Evolutionary conservation across 768 basidiomycete species (phyloP).

Genomic region (Boletus sp.): DNA sequence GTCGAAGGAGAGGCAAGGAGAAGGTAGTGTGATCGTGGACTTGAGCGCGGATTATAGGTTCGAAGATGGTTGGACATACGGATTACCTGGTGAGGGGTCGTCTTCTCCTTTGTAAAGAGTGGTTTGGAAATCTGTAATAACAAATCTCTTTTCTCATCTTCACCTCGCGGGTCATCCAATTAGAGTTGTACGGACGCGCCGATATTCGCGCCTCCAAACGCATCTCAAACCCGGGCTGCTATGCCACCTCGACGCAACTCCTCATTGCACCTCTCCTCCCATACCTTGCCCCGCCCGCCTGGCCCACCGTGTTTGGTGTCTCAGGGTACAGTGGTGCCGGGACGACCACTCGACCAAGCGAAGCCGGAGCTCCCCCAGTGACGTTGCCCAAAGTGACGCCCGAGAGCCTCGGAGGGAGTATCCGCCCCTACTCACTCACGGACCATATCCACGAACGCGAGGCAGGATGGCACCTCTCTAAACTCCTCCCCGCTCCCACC

Average conservation of each 20-base stretch:
- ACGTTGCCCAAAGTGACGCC: conserved; percentile 81
- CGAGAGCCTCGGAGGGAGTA: conserved; percentile 67
- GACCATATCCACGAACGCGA: conserved; percentile 99
- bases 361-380: conserved; percentile 60
- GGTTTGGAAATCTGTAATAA: conserved; percentile 34
- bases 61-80: conserved; percentile 94
- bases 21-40: conserved; percentile 78
- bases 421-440: conserved; percentile 86
- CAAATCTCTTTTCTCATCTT: conserved; percentile 33
- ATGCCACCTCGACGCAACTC: conserved; percentile 89
- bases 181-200: conserved; percentile 85
- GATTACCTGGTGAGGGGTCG: conserved; percentile 90
- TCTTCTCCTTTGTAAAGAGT: conserved; percentile 30
- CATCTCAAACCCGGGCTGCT: conserved; percentile 98
- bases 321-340: conserved; percentile 97
- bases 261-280: conserved; percentile 86
- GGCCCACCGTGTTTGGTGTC: conserved; percentile 86
- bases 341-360: conserved; percentile 65
- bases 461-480: conserved; percentile 78
- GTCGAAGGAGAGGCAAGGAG: conserved; percentile 46
- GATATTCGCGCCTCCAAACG: conserved; percentile 68
- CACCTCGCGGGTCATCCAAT: not conserved
- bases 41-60: conserved; percentile 94
- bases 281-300: conserved; percentile 52
- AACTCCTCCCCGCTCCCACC: conserved; percentile 38